Evolutionary conservation across 208 protist genomes (phyloP), one percentile per base, ranked within the genome.

Genomic region (Trypanosoma vivax): DNA sequence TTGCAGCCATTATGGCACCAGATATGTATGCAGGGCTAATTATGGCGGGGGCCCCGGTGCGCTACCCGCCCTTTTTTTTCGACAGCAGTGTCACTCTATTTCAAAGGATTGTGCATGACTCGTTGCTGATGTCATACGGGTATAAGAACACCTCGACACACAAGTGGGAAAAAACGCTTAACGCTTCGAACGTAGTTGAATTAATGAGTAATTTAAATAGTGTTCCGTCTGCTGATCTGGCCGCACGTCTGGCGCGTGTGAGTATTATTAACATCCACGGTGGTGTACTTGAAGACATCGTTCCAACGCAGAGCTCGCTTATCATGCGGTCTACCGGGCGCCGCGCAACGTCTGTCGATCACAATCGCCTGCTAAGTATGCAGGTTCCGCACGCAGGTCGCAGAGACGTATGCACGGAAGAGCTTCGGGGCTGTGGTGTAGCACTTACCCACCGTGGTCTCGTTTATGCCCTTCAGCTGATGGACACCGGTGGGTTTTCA

Each of bases 381-480:
- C 30, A 35, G 60, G 65, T 18, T 24, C 13, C 25, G 14, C 34
- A 30, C 3, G n/a, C 40, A 11, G 19, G 57, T 48, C 76, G 76
- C 3, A 68, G 79, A 24, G 83, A 88, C 61, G 7, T 88, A 3
- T 83, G 65, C 10, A 88, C 79, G 5, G 76, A 91, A 41, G 72
- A 65, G 51, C 47, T 91, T 49, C 83, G 83, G 0, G 75, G 65
- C 23, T 84, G 77, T 49, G 79, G 77, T 9, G 50, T 68, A 14
- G 33, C 83, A 13, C 73, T 86, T 48, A 80, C 76, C 34, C 83
- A 91, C 60, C 76, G 79, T 9, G 76, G 73, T 16, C 67, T 91
- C 6, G 83, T 91, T n/a, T 91, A 88, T 51, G 62, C 72, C 14
- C 40, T 70, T n/a, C 79, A 88, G 50, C 76, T 91, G 21, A 33